These are phyloP conservation scores for Xylariales sp. DNA, from an alignment of 2,329 filamentous ascomycete species.

Conservation along the genomic window DNA sequence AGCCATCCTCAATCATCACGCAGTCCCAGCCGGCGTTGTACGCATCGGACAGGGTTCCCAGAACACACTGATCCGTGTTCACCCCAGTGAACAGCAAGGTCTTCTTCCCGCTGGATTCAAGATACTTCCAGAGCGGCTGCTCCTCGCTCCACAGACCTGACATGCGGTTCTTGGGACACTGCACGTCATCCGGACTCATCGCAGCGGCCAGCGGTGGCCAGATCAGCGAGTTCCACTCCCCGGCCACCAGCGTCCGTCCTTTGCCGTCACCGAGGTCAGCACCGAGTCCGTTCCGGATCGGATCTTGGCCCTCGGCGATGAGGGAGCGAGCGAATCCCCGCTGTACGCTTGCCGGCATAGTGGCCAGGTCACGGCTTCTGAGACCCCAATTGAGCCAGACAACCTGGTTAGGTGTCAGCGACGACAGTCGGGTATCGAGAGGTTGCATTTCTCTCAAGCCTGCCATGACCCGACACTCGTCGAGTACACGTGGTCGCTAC, in stretches of 20 bases:
- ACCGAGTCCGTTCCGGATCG: slow-evolving; percentile 34
- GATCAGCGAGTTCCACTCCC: slow-evolving; percentile 52
- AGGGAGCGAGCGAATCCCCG: slow-evolving; percentile 41
- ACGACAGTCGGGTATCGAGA: no score
- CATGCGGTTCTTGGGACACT: slow-evolving; percentile 54
- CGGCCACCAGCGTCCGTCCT: slow-evolving; percentile 44
- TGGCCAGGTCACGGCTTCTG: slow-evolving; percentile 42
- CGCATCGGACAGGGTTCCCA: slow-evolving; percentile 50
- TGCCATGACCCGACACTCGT: no score
- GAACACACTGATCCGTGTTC: slow-evolving; percentile 59
- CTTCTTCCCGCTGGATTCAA: slow-evolving; percentile 32
- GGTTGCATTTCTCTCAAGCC: no score
- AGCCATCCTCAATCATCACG: slow-evolving; percentile 48
- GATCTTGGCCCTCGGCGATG: slow-evolving; percentile 17
- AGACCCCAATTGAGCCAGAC: slow-evolving; percentile 57
- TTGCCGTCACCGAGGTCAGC: slow-evolving; percentile 38
- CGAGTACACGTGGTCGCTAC: no score
- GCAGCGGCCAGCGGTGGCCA: slow-evolving; percentile 39
- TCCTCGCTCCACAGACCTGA: slow-evolving; percentile 48
- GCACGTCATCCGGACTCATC: slow-evolving; percentile 39
- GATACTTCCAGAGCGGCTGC: slow-evolving; percentile 36
- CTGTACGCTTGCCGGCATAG: slow-evolving; percentile 44
- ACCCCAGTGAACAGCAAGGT: slow-evolving; percentile 55
- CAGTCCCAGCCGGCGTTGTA: slow-evolving; percentile 53
- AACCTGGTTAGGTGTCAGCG: slow-evolving; percentile 21